phyloP scores from a whole-genome alignment of 129 eudicot genomes.

The Scalesia atractyloides region DNA sequence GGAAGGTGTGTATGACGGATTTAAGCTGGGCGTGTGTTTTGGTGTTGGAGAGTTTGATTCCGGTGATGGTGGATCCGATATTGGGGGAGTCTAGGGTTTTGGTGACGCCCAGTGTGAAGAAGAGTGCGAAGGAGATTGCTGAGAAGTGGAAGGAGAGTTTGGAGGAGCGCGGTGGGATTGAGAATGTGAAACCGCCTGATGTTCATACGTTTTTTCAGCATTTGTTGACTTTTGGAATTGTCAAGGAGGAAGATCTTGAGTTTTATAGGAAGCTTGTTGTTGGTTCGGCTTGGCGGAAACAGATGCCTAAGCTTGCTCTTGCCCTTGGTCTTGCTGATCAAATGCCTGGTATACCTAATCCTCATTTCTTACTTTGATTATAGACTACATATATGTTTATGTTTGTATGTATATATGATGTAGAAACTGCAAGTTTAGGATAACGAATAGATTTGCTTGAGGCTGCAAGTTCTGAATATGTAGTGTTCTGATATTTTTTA shows the following conservation, averaged over 20 bases:
- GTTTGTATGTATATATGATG: neutral
- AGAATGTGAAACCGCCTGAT: neutral
- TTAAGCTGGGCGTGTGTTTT: slow-evolving; percentile 97
- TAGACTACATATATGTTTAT: neutral
- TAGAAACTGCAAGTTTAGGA: too few species aligned
- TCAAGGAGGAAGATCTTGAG: neutral
- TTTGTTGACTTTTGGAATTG: slow-evolving; percentile 16
- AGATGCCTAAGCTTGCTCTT: slow-evolving; percentile 96
- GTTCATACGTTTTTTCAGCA: slow-evolving; percentile 3
- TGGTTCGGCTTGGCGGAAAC: slow-evolving; percentile 96
- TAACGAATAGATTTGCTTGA: neutral
- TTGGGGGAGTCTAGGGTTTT: slow-evolving; percentile 69
- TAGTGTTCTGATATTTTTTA: neutral
- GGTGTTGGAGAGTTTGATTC: slow-evolving; percentile 83
- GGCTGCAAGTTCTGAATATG: neutral
- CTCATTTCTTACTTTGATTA: slow-evolving; percentile 3
- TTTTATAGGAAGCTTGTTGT: slow-evolving; percentile 63
- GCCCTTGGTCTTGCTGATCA: slow-evolving; percentile 79
- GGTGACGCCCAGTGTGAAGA: slow-evolving; percentile 80
- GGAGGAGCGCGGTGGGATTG: slow-evolving; percentile 46
- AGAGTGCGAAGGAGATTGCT: slow-evolving; percentile 66
- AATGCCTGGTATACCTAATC: slow-evolving; percentile 69
- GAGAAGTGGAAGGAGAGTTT: slow-evolving; percentile 86
- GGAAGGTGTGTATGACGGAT: slow-evolving; percentile 53
- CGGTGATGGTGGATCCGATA: slow-evolving; percentile 79